Conservation (phyloP, 2,329 filamentous ascomycete species). For the Pseudogymnoascus sp. region DNA sequence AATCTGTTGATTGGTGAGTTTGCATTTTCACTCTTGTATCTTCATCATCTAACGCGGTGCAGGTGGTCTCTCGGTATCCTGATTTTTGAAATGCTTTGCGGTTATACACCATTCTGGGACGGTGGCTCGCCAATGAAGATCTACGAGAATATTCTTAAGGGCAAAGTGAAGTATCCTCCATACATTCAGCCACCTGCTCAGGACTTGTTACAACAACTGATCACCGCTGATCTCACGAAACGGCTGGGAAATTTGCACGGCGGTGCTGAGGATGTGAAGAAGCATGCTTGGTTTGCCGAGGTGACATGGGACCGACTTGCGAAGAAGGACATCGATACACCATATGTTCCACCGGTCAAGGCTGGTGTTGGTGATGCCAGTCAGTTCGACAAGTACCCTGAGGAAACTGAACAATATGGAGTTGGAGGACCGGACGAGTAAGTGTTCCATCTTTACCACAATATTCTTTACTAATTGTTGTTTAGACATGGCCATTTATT, state of each 20-base stretch:
- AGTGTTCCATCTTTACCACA: constrained; percentile 36
- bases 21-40: constrained; percentile 13
- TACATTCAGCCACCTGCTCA: constrained; percentile 94
- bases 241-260: constrained; percentile 88
- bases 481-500: constrained; percentile 9
- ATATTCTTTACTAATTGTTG: neutral
- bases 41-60: constrained; percentile 4
- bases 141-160: constrained; percentile 97
- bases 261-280: constrained; percentile 87
- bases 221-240: constrained; percentile 92
- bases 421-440: constrained; percentile 73
- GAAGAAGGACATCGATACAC: constrained; percentile 95
- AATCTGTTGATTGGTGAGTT: constrained; percentile 93
- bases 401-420: constrained; percentile 92
- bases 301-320: constrained; percentile 94
- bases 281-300: constrained; percentile 91
- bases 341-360: constrained; percentile 92
- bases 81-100: constrained; percentile 99
- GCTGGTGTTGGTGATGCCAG: constrained; percentile 91
- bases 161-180: constrained; percentile 89
- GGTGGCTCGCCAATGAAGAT: constrained; percentile 97
- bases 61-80: constrained; percentile 98
- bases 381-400: constrained; percentile 96
- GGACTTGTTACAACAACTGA: constrained; percentile 83
- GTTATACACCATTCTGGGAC: constrained; percentile 99